Evolutionary conservation across 176 grass and related monocot genomes (phyloP), one percentile per base, ranked within the genome.

Genomic region (Oryza glaberrima): DNA sequence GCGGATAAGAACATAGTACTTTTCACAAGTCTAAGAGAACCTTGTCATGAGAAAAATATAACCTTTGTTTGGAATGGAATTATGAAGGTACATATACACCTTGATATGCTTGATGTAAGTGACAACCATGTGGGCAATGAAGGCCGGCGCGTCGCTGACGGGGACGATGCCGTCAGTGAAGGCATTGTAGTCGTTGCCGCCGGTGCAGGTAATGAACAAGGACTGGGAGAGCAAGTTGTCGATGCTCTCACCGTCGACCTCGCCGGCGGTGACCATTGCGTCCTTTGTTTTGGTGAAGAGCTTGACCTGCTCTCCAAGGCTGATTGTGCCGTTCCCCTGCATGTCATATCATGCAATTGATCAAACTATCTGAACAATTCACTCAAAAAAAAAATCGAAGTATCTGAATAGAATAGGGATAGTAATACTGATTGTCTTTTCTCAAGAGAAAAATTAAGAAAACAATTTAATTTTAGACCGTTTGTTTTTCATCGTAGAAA

Each of bases 251-350:
- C 34, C 40, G 3, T 44, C 16, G 30, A 81, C 20, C 26, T 70
- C 11, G 1, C 51, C 72, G 11, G 47, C 49, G 2, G 11, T 16
- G 14, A 7, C 20, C 49, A 89, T 85, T 1, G 1, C 17, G 1
- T n/a, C 64, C 71, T 81, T 89, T 0, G 77, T 89, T 65, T 80
- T 2, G 0, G 28, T n/a, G 5, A 89, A 81, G 20, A 81, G 3
- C 51, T 17, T 13, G 2, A 89, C 45, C 16, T 89, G 82, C 26
- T 85, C 22, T 4, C 77, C 40, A 51, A 85, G 77, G 16, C 61
- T 81, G 70, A 85, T 89, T 4, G 87, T 70, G 7, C 77, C 87
- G 22, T 89, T 85, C 7, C 82, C 82, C 87, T 89, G 22, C 25
- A 63, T 63, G n/a, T 63, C 58, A 63, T 22, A 23, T 63, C 10